phyloP scores from a whole-genome alignment of 768 basidiomycete species.

The Royoungia palumana region DNA sequence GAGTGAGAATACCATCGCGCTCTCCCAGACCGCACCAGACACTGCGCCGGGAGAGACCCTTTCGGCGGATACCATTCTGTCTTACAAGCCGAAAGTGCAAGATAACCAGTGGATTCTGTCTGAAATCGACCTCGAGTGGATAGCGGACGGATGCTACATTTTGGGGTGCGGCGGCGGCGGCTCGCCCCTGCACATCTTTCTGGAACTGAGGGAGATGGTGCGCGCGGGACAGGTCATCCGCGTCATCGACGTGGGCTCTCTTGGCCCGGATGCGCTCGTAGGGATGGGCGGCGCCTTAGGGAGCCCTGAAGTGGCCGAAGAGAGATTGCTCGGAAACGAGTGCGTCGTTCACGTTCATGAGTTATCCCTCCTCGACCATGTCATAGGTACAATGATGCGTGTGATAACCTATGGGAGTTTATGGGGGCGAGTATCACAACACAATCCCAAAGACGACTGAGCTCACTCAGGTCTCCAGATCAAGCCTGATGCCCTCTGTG shows the following conservation, averaged over 20 bases:
- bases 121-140: slow-evolving; percentile 52
- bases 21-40: slow-evolving; percentile 1
- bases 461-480: slow-evolving; percentile 19
- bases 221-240: slow-evolving; percentile 45
- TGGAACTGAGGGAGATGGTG: slow-evolving; percentile 51
- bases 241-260: slow-evolving; percentile 43
- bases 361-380: neutral
- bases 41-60: slow-evolving; percentile 10
- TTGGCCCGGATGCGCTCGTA: slow-evolving; percentile 41
- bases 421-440: slow-evolving; percentile 20
- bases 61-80: slow-evolving; percentile 26
- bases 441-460: neutral
- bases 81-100: slow-evolving; percentile 39
- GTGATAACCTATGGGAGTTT: slow-evolving; percentile 26
- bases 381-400: slow-evolving; percentile 33
- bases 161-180: slow-evolving; percentile 66
- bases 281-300: slow-evolving; percentile 44
- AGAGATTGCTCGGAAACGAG: slow-evolving; percentile 39
- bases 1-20: slow-evolving; percentile 2
- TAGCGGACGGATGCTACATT: slow-evolving; percentile 60
- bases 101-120: slow-evolving; percentile 43
- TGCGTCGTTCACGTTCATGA: slow-evolving; percentile 6
- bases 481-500: slow-evolving; percentile 36
- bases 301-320: slow-evolving; percentile 38
- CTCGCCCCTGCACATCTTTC: slow-evolving; percentile 48